Evolutionary conservation across 2,329 filamentous ascomycete genomes (phyloP).

Genomic region (Monosporascus sp.): DNA sequence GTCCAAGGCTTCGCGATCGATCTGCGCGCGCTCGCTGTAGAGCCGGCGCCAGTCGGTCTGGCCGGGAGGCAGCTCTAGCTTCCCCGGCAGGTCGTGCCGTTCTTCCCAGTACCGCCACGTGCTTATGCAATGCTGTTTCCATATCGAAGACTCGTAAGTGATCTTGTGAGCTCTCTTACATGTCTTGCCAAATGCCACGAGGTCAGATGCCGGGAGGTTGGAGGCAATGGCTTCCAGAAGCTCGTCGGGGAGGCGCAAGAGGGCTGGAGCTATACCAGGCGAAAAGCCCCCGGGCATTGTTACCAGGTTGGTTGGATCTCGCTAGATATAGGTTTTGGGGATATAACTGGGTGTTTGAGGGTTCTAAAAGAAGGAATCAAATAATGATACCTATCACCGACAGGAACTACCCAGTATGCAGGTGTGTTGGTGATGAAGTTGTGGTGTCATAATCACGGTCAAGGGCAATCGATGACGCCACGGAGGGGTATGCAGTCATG

Average conservation of each 20-base stretch:
- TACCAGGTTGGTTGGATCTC: no score
- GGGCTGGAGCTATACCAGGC: background rate
- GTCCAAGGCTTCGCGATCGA: slow-evolving; percentile 30
- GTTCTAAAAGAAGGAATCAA: no score
- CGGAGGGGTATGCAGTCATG: no score
- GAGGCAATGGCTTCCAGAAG: slow-evolving; percentile 54
- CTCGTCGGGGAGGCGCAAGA: slow-evolving; percentile 50
- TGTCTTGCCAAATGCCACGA: slow-evolving; percentile 41
- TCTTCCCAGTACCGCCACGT: slow-evolving; percentile 52
- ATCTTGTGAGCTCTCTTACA: slow-evolving; percentile 45
- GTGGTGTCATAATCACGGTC: no score
- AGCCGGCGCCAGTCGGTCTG: slow-evolving; percentile 50
- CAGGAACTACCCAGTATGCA: no score
- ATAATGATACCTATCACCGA: no score
- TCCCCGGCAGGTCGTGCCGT: slow-evolving; percentile 36
- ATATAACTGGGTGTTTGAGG: no score
- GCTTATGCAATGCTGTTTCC: slow-evolving; percentile 52
- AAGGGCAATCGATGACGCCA: no score
- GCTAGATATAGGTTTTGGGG: no score
- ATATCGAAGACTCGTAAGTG: slow-evolving; percentile 51
- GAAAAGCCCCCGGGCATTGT: no score
- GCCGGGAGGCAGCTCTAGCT: slow-evolving; percentile 33
- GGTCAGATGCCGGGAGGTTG: slow-evolving; percentile 22
- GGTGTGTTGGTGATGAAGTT: no score
- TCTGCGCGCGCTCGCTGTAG: slow-evolving; percentile 32